These are phyloP conservation scores for Chlamydomonas reinhardtii DNA, from an alignment of 163 green algal species.

Conservation along the genomic window DNA sequence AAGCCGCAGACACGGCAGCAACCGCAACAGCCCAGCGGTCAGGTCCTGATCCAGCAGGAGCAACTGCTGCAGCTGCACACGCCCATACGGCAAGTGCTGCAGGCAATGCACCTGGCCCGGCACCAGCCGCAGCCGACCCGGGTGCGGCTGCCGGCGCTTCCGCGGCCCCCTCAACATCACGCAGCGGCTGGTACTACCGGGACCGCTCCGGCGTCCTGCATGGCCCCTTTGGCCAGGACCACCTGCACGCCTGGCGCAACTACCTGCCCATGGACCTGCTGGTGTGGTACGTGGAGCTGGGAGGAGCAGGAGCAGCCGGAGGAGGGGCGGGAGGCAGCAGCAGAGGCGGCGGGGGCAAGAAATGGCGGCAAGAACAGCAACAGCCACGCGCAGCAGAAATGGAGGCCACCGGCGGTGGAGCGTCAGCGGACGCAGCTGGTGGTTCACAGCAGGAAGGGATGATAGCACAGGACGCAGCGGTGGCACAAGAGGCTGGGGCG, in stretches of 20 bases:
- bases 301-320: neutral
- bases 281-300: slow-evolving; percentile 48
- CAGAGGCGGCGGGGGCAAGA: neutral
- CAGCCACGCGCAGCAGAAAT: neutral
- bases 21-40: too few species aligned
- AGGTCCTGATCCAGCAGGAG: too few species aligned
- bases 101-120: too few species aligned
- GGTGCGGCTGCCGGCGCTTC: too few species aligned
- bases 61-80: too few species aligned
- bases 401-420: neutral
- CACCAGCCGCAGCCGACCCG: too few species aligned
- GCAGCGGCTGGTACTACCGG: slow-evolving; percentile 6
- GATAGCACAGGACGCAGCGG: too few species aligned
- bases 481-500: too few species aligned
- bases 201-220: slow-evolving; percentile 40
- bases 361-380: neutral
- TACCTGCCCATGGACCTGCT: slow-evolving; percentile 56
- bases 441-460: neutral
- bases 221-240: slow-evolving; percentile 24
- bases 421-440: neutral
- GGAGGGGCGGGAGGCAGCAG: neutral
- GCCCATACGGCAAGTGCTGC: too few species aligned
- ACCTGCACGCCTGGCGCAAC: slow-evolving; percentile 37
- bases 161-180: too few species aligned
- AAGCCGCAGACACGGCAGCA: too few species aligned